Evolutionary conservation across 208 protist genomes (phyloP).

Genomic region (Histomonas meleagridis): DNA sequence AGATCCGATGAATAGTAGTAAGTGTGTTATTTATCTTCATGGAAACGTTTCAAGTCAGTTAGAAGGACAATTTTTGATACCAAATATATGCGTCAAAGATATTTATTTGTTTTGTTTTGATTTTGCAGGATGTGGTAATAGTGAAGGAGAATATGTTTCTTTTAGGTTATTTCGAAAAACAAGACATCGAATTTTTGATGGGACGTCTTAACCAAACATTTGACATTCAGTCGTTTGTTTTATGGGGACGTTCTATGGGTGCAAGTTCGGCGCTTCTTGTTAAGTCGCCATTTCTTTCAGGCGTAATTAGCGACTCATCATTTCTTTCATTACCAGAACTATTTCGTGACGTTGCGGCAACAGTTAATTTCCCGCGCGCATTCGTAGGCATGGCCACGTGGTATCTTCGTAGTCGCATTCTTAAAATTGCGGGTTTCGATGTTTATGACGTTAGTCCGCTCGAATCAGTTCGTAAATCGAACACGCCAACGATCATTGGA

Average conservation of each 20-base stretch:
- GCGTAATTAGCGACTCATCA: background rate
- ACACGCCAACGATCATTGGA: background rate
- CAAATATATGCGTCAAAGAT: background rate
- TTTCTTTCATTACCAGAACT: background rate
- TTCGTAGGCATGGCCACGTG: background rate
- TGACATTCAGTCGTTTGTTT: background rate
- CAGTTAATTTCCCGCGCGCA: background rate
- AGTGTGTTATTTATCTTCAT: background rate
- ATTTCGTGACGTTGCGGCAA: background rate
- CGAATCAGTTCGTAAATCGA: background rate
- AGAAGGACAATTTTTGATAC: background rate
- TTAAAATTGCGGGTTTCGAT: background rate
- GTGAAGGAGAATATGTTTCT: background rate
- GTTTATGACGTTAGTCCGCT: background rate
- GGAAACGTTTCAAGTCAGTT: background rate
- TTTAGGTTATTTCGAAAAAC: background rate
- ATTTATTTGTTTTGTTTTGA: background rate
- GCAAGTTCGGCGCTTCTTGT: background rate
- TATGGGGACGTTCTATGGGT: conserved; percentile 13
- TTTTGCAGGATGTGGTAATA: background rate
- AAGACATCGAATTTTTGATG: background rate
- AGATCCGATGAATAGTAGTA: background rate
- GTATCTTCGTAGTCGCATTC: background rate
- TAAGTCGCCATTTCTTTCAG: background rate
- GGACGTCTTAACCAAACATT: background rate